Evolutionary conservation across 331 rosid species (phyloP).

Genomic region (Pyrus hybrid): DNA sequence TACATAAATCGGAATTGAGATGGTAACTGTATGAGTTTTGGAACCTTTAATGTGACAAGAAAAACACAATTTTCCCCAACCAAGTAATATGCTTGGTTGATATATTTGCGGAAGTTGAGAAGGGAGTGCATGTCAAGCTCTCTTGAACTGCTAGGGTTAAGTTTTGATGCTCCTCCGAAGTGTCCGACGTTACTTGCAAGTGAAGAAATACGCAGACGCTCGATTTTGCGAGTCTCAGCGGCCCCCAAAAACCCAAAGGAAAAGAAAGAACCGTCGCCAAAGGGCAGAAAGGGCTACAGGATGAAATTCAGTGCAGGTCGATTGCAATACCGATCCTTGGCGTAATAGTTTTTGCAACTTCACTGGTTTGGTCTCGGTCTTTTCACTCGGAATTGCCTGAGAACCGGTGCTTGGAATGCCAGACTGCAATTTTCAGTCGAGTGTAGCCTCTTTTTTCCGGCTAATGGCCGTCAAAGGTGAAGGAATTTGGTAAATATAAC

Average conservation of each 20-base stretch:
- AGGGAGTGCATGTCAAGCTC: slow-evolving; percentile 53
- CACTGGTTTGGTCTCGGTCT: no score
- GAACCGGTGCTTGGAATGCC: not conserved
- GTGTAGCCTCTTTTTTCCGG: not conserved
- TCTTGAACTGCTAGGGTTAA: slow-evolving; percentile 2
- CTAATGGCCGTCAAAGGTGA: not conserved
- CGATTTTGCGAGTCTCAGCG: not conserved
- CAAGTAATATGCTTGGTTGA: no score
- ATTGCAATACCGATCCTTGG: not conserved
- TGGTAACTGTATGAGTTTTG: no score
- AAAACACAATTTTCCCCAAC: no score
- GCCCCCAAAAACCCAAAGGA: not conserved
- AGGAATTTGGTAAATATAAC: not conserved
- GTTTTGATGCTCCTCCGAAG: not conserved
- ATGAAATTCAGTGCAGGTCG: not conserved
- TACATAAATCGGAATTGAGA: no score
- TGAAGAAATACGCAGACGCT: not conserved
- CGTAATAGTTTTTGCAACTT: not conserved
- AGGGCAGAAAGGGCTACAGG: not conserved
- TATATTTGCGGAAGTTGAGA: slow-evolving; percentile 42
- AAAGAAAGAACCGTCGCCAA: not conserved
- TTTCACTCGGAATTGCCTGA: not conserved
- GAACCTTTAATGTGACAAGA: no score
- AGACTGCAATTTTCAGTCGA: not conserved
- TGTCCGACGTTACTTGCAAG: not conserved